phyloP scores from a whole-genome alignment of 2,329 filamentous ascomycete genomes.

The Claviceps cyperi region DNA sequence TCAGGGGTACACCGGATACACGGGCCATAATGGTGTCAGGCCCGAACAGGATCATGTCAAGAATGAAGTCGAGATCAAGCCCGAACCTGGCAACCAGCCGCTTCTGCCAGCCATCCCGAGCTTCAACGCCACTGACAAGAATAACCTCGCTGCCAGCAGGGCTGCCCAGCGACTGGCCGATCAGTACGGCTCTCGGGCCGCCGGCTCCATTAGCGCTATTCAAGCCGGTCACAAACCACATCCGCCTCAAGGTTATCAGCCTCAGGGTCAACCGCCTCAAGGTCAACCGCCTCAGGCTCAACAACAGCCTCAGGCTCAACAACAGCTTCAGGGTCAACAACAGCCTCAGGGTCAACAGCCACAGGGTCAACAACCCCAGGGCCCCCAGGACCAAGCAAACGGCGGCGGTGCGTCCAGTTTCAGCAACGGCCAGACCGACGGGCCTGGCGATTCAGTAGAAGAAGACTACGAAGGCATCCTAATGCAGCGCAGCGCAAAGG shows the following conservation, averaged over 20 bases:
- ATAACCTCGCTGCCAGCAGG: constrained; percentile 34
- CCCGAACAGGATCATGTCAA: constrained; percentile 31
- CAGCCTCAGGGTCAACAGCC: constrained; percentile 11
- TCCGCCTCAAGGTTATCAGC: too few species aligned
- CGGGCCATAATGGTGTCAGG: constrained; percentile 24
- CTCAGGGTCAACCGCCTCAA: too few species aligned
- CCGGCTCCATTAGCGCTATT: constrained; percentile 50
- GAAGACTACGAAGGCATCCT: constrained; percentile 45
- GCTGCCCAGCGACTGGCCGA: constrained; percentile 42
- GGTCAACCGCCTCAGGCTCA: too few species aligned
- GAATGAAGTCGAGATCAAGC: constrained; percentile 31
- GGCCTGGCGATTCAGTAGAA: constrained; percentile 41
- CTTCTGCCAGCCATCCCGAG: constrained; percentile 18
- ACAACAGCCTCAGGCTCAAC: too few species aligned
- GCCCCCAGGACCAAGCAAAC: constrained; percentile 12
- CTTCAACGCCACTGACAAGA: constrained; percentile 20
- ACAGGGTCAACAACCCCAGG: constrained; percentile 12
- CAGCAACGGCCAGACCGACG: constrained; percentile 54
- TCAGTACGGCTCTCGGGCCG: constrained; percentile 49
- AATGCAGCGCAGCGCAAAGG: constrained; percentile 38
- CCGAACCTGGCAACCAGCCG: constrained; percentile 26
- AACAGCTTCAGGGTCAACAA: constrained; percentile 1
- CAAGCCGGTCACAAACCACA: constrained; percentile 25
- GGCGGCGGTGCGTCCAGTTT: constrained; percentile 9
- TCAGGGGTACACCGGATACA: constrained; percentile 15